phyloP scores from a whole-genome alignment of 805 yeast genomes.

The Zygosaccharomyces kombuchaensis region DNA sequence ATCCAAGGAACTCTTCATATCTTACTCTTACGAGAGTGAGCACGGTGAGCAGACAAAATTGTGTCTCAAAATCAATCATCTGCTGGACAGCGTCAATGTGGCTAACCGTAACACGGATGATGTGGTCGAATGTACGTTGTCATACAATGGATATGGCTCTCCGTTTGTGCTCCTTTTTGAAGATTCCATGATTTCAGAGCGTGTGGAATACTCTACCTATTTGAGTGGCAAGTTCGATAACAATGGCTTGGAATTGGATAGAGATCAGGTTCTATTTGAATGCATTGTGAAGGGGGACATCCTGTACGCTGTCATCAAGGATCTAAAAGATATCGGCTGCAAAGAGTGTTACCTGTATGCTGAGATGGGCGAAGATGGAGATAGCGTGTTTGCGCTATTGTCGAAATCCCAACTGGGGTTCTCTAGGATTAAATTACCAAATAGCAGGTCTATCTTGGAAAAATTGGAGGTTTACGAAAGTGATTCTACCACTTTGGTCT shows the following conservation, averaged over 20 bases:
- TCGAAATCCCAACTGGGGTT: constrained; percentile 72
- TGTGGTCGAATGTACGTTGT: constrained; percentile 45
- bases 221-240: constrained; percentile 35
- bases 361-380: constrained; percentile 29
- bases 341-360: constrained; percentile 48
- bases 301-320: constrained; percentile 50
- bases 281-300: constrained; percentile 51
- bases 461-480: constrained; percentile 43
- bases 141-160: constrained; percentile 45
- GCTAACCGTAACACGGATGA: constrained; percentile 34
- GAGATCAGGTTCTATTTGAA: constrained; percentile 44
- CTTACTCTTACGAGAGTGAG: constrained; percentile 24
- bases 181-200: constrained; percentile 48
- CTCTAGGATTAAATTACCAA: constrained; percentile 63
- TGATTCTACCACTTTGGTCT: constrained; percentile 20
- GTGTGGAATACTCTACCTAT: constrained; percentile 53
- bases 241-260: constrained; percentile 41
- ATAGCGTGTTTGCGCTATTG: constrained; percentile 42
- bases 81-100: constrained; percentile 49
- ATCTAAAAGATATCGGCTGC: constrained; percentile 51
- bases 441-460: constrained; percentile 57
- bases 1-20: constrained; percentile 32
- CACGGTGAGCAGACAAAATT: constrained; percentile 32
- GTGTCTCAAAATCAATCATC: constrained; percentile 43
- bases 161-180: constrained; percentile 56